Conservation (phyloP, 2,329 filamentous ascomycete genomes). For the Paracorniculantispora psalliotae region DNA sequence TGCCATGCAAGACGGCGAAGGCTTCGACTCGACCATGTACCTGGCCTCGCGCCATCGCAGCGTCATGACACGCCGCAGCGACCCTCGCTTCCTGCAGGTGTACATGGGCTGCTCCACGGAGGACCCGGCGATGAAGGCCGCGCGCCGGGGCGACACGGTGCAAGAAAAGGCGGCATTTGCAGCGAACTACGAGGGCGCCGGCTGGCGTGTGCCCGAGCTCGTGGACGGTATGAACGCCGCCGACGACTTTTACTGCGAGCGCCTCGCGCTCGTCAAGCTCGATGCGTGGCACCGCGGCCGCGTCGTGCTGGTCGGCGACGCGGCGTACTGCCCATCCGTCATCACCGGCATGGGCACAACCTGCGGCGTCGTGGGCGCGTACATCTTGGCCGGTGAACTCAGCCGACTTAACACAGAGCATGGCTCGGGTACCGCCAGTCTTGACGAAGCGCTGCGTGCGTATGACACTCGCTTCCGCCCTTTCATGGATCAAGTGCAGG, state of each 20-base stretch:
- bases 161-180: slow-evolving; percentile 36
- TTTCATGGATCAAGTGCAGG: slow-evolving; percentile 35
- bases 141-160: slow-evolving; percentile 26
- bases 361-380: slow-evolving; percentile 44
- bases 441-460: slow-evolving; percentile 30
- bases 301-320: slow-evolving; percentile 50
- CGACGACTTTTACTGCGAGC: slow-evolving; percentile 42
- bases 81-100: slow-evolving; percentile 31
- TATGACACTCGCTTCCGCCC: slow-evolving; percentile 43
- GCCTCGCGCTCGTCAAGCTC: slow-evolving; percentile 41
- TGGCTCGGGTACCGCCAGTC: background rate
- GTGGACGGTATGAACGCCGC: slow-evolving; percentile 35
- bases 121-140: slow-evolving; percentile 15
- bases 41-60: slow-evolving; percentile 29
- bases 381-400: slow-evolving; percentile 53
- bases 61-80: slow-evolving; percentile 38
- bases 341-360: slow-evolving; percentile 49
- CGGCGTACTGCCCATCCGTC: slow-evolving; percentile 44
- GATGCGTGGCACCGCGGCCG: slow-evolving; percentile 40
- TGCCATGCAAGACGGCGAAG: slow-evolving; percentile 21
- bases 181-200: slow-evolving; percentile 36
- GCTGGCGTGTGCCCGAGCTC: slow-evolving; percentile 38
- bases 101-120: slow-evolving; percentile 29
- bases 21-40: slow-evolving; percentile 32
- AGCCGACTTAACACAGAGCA: slow-evolving; percentile 22